Evolutionary conservation across 2,329 filamentous ascomycete genomes (phyloP), one percentile per base, ranked within the genome.

Genomic region (Clonostachys solani): DNA sequence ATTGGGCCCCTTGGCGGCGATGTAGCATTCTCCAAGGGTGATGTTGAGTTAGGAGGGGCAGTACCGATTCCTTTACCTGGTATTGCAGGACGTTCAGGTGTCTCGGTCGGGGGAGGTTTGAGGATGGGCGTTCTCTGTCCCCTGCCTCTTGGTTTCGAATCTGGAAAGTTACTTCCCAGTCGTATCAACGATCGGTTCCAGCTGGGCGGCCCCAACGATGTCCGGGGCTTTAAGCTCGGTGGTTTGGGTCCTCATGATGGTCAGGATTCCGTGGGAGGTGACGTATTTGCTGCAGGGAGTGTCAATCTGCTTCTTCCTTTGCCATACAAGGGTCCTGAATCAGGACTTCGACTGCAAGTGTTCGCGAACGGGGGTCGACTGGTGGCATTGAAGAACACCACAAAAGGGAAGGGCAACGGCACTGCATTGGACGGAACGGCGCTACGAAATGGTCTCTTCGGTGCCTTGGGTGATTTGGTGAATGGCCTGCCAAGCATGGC

Each of bases 101-200:
- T 96, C 47, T 92, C 89, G 12, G 76, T 99, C 47, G 92, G 89
- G 5, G 88, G 83, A 15, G 89, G 92, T 13, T 71, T 97, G 47
- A 81, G 92, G 45, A 81, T 87, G 17, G 94, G 94, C 35, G 63
- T 96, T 43, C 75, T 99, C 9, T 95, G 87, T 62, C 94, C 94
- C 2, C 73, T 99, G 15, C 78, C 88, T 2, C 70, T 87, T 8
- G 82, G 82, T 7, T 80, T 76, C 55, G 65, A 70, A 15, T 59
- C 67, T 16, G 71, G 72, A 43, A 70, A 72, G 17, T 78, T 85
- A 1, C 74, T 78, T 19, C 81, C 86, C 5, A 95, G 89, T 54
- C 83, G 89, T 33, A 80, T 97, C 59, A 96, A 95, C 62, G 94
- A 99, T 65, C 89, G 94, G 41, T 99, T 99, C 72, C 84, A 91